Conservation (phyloP, 2,329 filamentous ascomycete genomes). For the Scedosporium dehoogii region DNA sequence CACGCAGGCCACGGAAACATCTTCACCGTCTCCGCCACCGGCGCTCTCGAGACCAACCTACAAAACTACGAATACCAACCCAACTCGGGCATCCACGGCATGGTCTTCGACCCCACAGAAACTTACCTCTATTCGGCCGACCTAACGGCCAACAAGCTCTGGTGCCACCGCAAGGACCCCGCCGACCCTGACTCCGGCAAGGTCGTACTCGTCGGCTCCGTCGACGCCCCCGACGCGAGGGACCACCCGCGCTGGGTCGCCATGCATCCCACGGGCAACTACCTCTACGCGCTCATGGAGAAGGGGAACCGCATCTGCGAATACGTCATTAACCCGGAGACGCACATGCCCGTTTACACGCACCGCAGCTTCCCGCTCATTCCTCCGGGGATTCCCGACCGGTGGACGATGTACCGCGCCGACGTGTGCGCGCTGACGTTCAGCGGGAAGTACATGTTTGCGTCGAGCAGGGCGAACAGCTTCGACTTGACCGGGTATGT, state of each 20-base stretch:
- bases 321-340: slow-evolving; percentile 66
- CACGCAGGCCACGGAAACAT: slow-evolving; percentile 75
- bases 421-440: slow-evolving; percentile 70
- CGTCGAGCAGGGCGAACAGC: slow-evolving; percentile 70
- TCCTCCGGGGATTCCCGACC: slow-evolving; percentile 54
- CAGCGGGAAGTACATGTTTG: slow-evolving; percentile 69
- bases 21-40: slow-evolving; percentile 50
- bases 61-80: slow-evolving; percentile 66
- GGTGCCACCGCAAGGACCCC: slow-evolving; percentile 62
- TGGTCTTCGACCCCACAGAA: slow-evolving; percentile 68
- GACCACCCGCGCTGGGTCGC: slow-evolving; percentile 88
- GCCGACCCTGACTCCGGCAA: slow-evolving; percentile 38
- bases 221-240: slow-evolving; percentile 57
- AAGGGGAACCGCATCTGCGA: slow-evolving; percentile 76
- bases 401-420: slow-evolving; percentile 62
- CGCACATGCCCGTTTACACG: slow-evolving; percentile 69
- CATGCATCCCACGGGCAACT: slow-evolving; percentile 66
- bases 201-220: slow-evolving; percentile 59
- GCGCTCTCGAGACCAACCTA: slow-evolving; percentile 51
- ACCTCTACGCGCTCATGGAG: slow-evolving; percentile 83
- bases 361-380: slow-evolving; percentile 68
- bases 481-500: slow-evolving; percentile 73
- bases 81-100: slow-evolving; percentile 67
- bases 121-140: slow-evolving; percentile 72
- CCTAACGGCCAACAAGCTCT: slow-evolving; percentile 68